Percentiles rank a stretch among this genome's conserved stretches.
Evolutionary conservation across 2,329 filamentous ascomycete genomes (phyloP).

Genomic region (Sclerotinia trifoliorum): DNA sequence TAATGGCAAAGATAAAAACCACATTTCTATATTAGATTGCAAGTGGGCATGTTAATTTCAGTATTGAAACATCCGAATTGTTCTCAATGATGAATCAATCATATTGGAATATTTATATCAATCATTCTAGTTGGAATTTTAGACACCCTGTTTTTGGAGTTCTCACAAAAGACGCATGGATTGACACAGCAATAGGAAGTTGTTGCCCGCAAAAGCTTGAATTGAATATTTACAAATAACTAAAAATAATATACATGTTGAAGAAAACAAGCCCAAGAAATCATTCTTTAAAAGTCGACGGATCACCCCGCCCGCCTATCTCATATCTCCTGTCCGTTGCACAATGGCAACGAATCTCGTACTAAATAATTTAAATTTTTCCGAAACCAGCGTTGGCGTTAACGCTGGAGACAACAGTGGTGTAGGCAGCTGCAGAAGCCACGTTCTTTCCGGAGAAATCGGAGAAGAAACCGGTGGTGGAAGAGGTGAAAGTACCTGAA

Average conservation of each 20-base stretch:
- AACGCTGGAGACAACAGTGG: slow-evolving; percentile 2
- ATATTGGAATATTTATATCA: too few species aligned
- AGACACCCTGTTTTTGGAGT: background rate
- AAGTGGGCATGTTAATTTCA: too few species aligned
- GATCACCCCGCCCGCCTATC: too few species aligned
- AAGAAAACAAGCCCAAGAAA: background rate
- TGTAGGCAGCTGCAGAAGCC: slow-evolving; percentile 32
- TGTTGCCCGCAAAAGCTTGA: background rate
- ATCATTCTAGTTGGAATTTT: too few species aligned
- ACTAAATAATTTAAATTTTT: background rate
- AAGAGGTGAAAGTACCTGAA: slow-evolving; percentile 38
- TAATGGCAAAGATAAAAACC: too few species aligned
- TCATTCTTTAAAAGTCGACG: background rate
- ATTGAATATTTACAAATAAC: slow-evolving; percentile 10
- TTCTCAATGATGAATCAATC: too few species aligned
- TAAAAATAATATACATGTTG: background rate
- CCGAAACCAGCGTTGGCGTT: slow-evolving; percentile 9
- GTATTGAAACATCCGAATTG: too few species aligned
- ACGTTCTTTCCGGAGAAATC: slow-evolving; percentile 40
- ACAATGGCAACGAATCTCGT: too few species aligned
- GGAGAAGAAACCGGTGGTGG: slow-evolving; percentile 36
- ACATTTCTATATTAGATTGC: too few species aligned
- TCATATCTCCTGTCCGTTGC: background rate
- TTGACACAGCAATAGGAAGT: too few species aligned
- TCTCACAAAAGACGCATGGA: background rate